These are phyloP conservation scores for Crassisporium funariophilum DNA, from an alignment of 768 basidiomycete species.

Conservation along the genomic window DNA sequence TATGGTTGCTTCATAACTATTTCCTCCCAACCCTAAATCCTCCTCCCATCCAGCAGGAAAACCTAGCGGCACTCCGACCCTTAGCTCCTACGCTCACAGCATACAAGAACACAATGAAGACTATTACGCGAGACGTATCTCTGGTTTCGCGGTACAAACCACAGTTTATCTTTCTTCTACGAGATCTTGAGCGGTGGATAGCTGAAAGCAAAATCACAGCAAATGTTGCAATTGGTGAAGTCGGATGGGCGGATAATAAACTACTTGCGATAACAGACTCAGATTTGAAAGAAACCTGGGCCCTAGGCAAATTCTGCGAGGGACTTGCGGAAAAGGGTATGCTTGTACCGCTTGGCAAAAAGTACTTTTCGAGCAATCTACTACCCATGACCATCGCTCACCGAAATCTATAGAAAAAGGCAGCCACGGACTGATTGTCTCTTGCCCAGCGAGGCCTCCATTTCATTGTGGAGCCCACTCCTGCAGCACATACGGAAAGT, in stretches of 20 bases:
- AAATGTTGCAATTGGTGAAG: slow-evolving; percentile 45
- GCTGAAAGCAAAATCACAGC: slow-evolving; percentile 70
- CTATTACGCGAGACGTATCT: slow-evolving; percentile 64
- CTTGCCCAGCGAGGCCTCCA: slow-evolving; percentile 49
- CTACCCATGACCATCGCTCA: too few species aligned
- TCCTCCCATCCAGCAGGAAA: slow-evolving; percentile 29
- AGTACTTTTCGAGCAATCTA: too few species aligned
- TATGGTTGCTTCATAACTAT: slow-evolving; percentile 84
- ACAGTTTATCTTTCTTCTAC: slow-evolving; percentile 50
- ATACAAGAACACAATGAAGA: slow-evolving; percentile 73
- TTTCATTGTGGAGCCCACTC: slow-evolving; percentile 70
- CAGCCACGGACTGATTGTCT: slow-evolving; percentile 41
- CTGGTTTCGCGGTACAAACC: slow-evolving; percentile 50
- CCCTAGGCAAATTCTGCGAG: slow-evolving; percentile 67
- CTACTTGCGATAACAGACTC: slow-evolving; percentile 33
- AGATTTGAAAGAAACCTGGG: slow-evolving; percentile 64
- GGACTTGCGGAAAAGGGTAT: slow-evolving; percentile 69
- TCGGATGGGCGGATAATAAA: slow-evolving; percentile 47
- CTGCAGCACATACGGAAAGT: slow-evolving; percentile 55
- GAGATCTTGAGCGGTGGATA: slow-evolving; percentile 78
- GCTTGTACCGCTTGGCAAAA: slow-evolving; percentile 82
- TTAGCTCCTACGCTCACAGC: slow-evolving; percentile 68
- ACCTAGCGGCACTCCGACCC: slow-evolving; percentile 46
- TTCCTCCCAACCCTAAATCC: slow-evolving; percentile 76
- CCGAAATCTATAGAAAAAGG: slow-evolving; percentile 52